Evolutionary conservation across 305 asterid genomes (phyloP), one percentile per base, ranked within the genome.

Genomic region (Solanum hybrid): DNA sequence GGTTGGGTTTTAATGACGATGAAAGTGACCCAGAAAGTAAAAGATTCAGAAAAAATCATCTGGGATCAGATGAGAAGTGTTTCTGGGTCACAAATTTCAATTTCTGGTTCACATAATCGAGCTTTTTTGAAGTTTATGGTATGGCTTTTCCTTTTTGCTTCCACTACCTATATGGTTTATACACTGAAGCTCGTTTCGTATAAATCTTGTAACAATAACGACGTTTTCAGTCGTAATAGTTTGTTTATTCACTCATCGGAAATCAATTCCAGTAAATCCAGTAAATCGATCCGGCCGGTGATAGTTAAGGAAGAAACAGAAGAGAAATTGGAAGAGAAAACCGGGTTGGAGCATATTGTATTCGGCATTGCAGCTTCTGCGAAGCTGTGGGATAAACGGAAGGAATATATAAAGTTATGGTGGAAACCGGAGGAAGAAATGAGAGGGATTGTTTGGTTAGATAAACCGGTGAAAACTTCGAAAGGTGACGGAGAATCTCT

Each of bases 311-410:
- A 37, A 3, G n/a, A 46, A 61, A 46, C 24, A 12, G 91, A 90
- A 9, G 89, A 77, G 24, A 92, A 90, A 57, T 42, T 22, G 81
- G 91, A 90, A 8, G 89, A 74, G n/a, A 92, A 90, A 88, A 95
- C 98, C 0, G 94, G 95, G 22, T 76, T 97, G 12, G 94, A 94
- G 69, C 96, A 97, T 93, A 86, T 97, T 11, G 95, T 95, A 18
- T 97, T 97, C 91, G 99, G 99, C 94, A 96, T 97, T 91, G 99
- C 97, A 0, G 99, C 99, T 0, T 97, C 99, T 0, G 93, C 98
- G 2, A 95, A 96, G 92, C 92, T 97, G 2, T 97, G 99, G 99
- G 81, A 78, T 12, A 90, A 92, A 88, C 79, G 99, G n/a, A 96
- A 95, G 89, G 95, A 95, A 88, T 97, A 97, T 93, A 96, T 96